Base-by-base conservation (phyloP, 371 early-diverging fungal species). In the Lichtheimia ornata region DNA sequence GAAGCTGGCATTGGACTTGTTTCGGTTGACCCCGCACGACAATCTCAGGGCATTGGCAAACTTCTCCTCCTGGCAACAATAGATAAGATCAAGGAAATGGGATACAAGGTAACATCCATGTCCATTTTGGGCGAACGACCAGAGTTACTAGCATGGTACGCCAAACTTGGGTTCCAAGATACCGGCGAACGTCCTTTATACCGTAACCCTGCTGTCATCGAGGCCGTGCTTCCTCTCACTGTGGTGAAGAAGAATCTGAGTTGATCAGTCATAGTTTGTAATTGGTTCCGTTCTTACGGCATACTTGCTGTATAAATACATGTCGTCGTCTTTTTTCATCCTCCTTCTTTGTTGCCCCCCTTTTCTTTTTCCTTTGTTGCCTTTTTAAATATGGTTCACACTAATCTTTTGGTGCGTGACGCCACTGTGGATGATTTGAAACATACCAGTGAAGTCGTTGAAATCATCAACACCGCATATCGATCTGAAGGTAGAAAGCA, bases 31-130 rank as follows among this genome's bases (percentile, higher is more conserved):
- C 85, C 82, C 17, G 22, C 66, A 0, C 67, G 72, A 40, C 84
- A 85, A 66, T 82, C 84, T 5, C 68, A 77, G n/a, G 85, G 85
- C 18, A 77, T 85, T 44, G 85, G 85, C n/a, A 75, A 80, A 52
- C 76, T 72, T 49, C 70, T 85, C 1, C 57, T 85, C 17, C 77
- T 78, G 30, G 68, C 69, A 22, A 75, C 78, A 2, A 52, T 83
- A 56, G 56, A 52, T 2, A 62, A 74, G 28, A 82, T 79, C 70
- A 72, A 66, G 13, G 18, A 9, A 11, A 59, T 78, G 53, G 69
- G 77, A 3, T 76, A 70, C 43, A 54, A 64, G 3, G 66, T 71
- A 18, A 81, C 80, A 6, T 53, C 73, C 3, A 75, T 83, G 18
- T 80, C 76, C 66, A 84, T 83, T 1, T 67, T 85, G 12, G 72